Conservation (phyloP, 129 eudicot genomes). For the Sambucus nigra region DNA sequence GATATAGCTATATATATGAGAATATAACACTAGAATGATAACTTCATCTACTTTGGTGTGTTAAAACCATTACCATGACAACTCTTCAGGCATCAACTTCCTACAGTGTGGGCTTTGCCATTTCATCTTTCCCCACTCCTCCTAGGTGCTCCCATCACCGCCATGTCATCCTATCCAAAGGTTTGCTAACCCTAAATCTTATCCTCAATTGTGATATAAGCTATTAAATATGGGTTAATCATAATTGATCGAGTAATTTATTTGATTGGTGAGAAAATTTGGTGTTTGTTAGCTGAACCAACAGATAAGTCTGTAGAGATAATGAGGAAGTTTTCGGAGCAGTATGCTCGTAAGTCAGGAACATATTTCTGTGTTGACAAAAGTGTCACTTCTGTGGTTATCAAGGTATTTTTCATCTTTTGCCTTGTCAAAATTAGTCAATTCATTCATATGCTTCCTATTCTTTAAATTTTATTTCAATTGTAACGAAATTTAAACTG, state of each 20-base stretch:
- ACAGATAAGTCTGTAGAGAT: constrained; percentile 42
- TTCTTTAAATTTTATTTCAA: too few species aligned
- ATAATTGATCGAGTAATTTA: too few species aligned
- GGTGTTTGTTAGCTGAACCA: constrained; percentile 25
- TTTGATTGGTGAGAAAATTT: too few species aligned
- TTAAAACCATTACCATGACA: constrained; percentile 32
- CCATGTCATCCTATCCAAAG: constrained; percentile 17
- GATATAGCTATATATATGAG: too few species aligned
- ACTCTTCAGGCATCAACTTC: constrained; percentile 47
- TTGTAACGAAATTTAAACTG: too few species aligned
- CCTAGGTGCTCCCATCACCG: constrained; percentile 11
- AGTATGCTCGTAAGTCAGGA: constrained; percentile 41
- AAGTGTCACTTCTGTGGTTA: constrained; percentile 52
- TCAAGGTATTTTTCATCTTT: constrained; percentile 29
- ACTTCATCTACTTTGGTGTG: too few species aligned
- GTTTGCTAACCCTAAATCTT: constrained; percentile 1
- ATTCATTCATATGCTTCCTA: too few species aligned
- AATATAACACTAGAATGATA: too few species aligned
- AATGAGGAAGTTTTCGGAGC: constrained; percentile 58
- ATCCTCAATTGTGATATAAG: too few species aligned
- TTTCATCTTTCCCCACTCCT: constrained; percentile 25
- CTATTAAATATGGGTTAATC: too few species aligned
- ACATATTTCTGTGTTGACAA: constrained; percentile 49
- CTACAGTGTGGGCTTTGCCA: constrained; percentile 26
- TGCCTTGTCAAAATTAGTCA: too few species aligned